Base-by-base conservation (phyloP, 306 rosid species). In the Malus fusca region DNA sequence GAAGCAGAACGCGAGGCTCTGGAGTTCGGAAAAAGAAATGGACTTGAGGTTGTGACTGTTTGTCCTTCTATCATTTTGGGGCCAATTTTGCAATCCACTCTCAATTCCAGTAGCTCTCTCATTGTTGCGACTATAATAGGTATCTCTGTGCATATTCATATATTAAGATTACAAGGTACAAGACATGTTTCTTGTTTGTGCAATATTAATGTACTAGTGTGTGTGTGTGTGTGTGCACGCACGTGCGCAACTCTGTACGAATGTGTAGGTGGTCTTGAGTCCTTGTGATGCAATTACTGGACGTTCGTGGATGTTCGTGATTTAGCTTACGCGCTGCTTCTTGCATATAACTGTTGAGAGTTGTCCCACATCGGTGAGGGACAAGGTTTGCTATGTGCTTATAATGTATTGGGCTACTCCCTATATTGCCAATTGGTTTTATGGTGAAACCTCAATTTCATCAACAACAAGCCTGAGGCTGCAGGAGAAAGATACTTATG, bases 1-100 rank as follows among this genome's bases (percentile, higher is more conserved):
- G 80, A 83, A 78, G 97, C 97, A 52, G 92, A 91, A 72, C 74
- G 82, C 63, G 82, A 82, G 73, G 91, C 91, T 8, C 22, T 80
- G 66, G 86, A 86, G 69, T 89, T 88, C 71, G 90, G 83, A 5
- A 85, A 71, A 74, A 83, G 63, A 73, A 81, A 71, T 28, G 92
- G 89, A 26, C 88, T 88, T 30, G 33, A 40, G 52, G 73, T 88
- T 46, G 92, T 88, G 18, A 84, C 80, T 22, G 78, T 89, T 46
- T 91, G 91, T 71, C 91, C 92, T 55, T 18, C 80, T 59, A 21
- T 76, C 22, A 67, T 86, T 30, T 18, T 79, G n/a, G 92, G 92
- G 53, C 92, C 96, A 14, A 53, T 86, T 73, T 79, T 90, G 59
- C 90, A 78, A 80, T 69, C 90, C 44, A 77, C 84, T 31, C 68